phyloP scores from a whole-genome alignment of 345 rosid species.

The Moringa oleifera region DNA sequence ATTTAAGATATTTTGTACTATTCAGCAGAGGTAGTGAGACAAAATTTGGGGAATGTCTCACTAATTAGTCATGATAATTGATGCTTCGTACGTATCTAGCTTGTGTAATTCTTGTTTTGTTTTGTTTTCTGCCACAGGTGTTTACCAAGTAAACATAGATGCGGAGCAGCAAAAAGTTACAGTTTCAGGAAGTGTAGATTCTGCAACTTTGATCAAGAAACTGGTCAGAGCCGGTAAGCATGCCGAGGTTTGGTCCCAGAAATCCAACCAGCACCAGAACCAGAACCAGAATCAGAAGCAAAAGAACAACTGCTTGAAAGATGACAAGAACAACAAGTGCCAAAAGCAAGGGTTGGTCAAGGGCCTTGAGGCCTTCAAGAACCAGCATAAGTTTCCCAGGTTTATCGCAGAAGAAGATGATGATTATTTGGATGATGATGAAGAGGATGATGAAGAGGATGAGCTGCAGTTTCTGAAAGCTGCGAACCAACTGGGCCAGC shows the following conservation, averaged over 20 bases:
- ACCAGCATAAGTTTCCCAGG: conserved; percentile 34
- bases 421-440: conserved; percentile 33
- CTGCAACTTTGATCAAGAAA: conserved; percentile 64
- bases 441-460: conserved; percentile 33
- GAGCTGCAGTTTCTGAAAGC: conserved; percentile 30
- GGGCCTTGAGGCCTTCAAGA: conserved; percentile 38
- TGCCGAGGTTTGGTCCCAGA: conserved; percentile 73
- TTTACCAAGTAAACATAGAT: conserved; percentile 62
- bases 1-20: background rate
- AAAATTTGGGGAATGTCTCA: background rate
- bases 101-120: conserved; percentile 4
- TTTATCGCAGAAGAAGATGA: conserved; percentile 41
- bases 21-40: background rate
- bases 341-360: conserved; percentile 44
- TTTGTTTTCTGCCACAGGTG: conserved; percentile 38
- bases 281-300: conserved; percentile 36
- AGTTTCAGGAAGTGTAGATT: conserved; percentile 59
- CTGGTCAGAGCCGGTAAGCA: conserved; percentile 63
- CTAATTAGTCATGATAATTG: background rate
- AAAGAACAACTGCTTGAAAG: conserved; percentile 31
- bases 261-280: conserved; percentile 38
- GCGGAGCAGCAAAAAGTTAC: conserved; percentile 75
- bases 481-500: conserved; percentile 19
- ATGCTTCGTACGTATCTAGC: no score
- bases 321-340: conserved; percentile 30